Evolutionary conservation across 202 grass and related monocot species (phyloP), one percentile per base, ranked within the genome.

Genomic region (Schoenoplectus triqueter): DNA sequence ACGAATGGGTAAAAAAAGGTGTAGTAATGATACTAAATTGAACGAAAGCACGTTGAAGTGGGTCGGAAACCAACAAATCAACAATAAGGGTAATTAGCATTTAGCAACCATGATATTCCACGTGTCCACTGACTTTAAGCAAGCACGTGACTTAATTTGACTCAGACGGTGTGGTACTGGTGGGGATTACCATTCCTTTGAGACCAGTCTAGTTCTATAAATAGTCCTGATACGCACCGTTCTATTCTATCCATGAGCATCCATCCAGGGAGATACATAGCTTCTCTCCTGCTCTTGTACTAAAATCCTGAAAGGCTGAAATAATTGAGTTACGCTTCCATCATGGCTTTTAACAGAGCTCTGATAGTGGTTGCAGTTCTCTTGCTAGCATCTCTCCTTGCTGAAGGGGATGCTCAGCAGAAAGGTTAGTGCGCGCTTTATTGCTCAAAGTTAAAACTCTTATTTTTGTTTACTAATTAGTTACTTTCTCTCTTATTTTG

Each of bases 351-450:
- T 60, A 7, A 78, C 54, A 78, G 15, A 22, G 13, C 14, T 78
- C 10, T 60, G 54, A 41, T 78, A 13, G 54, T 60, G 13, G 15
- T 78, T 40, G 74, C 22, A 60, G 21, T 78, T 60, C 74, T 78
- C 74, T 78, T 78, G 21, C 5, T 78, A 42, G 21, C 13, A n/a
- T 78, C 52, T 44, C 52, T 78, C 54, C 51, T 78, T 60, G 74
- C 54, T 9, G 74, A 78, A 6, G 74, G 74, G 14, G 74, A 78
- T 60, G 31, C 54, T 41, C 74, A 78, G 42, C 19, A 60, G 8
- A 78, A 78, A 78, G 74, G 74, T 78, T 41, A 9, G 19, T 39
- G 13, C 5, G 39, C 15, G 68, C 68, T 75, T 52, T 13, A 47
- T 47, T 31, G 20, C 10, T 31, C 71, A 49, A 9, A 20, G 3